Base-by-base conservation (phyloP, 306 rosid species). In the Castanea crenata region DNA sequence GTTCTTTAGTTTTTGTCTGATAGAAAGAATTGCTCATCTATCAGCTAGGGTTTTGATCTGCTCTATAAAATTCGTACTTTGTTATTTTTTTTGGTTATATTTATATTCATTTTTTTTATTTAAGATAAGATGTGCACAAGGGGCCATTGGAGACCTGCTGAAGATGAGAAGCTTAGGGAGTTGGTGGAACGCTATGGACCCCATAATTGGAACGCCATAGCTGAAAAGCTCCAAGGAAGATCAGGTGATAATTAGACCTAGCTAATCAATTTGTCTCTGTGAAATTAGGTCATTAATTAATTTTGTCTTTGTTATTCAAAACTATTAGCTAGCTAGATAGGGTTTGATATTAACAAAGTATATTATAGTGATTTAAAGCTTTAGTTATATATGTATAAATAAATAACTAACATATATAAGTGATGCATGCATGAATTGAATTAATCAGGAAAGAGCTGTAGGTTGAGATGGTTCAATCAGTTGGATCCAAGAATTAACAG, bases 101-200 rank as follows among this genome's bases (percentile, higher is more conserved):
- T 62, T 34, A 16, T 25, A 16, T 25, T 67, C 52, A n/a, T 55
- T 49, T 70, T 61, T 61, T 31, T 15, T 49, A 61, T 4, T 74
- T 12, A 20, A 74, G 46, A 78, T 75, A 90, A 70, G 78, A 92
- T 94, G 97, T 93, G 99, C 58, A 93, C 90, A 67, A 91, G 99
- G 88, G 99, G 99, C 55, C 99, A 95, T 78, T 95, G 99, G 99
- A 88, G 97, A 77, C 98, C 99, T 25, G 93, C 98, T 2, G 98
- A 95, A 77, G 98, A 95, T 73, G 96, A 93, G 72, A 91, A 89
- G 78, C 98, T 95, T 49, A 75, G 87, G 55, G 97, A 90, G 85
- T 82, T 95, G 88, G 99, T 95, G 81, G 92, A 89, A 79, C 91
- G 87, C n/a, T 87, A 86, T 84, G 99, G 98, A n/a, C 97, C 99